These are phyloP conservation scores for Torulaspora microellipsoides DNA, from an alignment of 805 yeast genomes.

Conservation along the genomic window DNA sequence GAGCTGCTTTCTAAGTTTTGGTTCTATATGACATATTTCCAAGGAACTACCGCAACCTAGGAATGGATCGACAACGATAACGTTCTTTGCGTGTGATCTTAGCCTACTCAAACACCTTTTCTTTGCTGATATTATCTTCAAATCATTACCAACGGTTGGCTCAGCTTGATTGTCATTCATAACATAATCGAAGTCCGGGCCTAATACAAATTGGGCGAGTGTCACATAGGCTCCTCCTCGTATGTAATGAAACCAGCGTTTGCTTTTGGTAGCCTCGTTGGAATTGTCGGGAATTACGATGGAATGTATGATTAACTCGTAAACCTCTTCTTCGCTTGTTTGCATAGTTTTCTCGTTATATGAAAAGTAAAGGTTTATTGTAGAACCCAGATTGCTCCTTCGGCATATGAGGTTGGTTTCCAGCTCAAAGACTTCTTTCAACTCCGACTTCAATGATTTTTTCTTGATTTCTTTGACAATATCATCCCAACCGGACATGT, in stretches of 20 bases:
- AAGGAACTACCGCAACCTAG: background rate
- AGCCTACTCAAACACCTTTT: slow-evolving; percentile 3
- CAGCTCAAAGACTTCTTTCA: background rate
- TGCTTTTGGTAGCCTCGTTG: background rate
- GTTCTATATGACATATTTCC: slow-evolving; percentile 3
- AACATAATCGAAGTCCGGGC: slow-evolving; percentile 4
- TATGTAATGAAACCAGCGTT: slow-evolving; percentile 3
- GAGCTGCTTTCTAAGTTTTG: slow-evolving; percentile 1
- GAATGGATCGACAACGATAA: slow-evolving; percentile 2
- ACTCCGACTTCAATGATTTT: background rate
- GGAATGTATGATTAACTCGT: slow-evolving; percentile 1
- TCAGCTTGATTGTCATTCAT: slow-evolving; percentile 4
- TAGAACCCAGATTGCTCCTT: background rate
- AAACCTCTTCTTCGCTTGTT: background rate
- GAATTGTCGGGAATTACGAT: background rate
- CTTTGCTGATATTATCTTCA: slow-evolving; percentile 4
- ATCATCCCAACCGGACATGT: slow-evolving; percentile 1
- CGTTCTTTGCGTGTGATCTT: slow-evolving; percentile 4
- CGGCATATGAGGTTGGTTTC: background rate
- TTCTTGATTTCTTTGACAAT: background rate
- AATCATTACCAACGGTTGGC: slow-evolving; percentile 5
- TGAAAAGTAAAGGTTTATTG: background rate
- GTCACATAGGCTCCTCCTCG: slow-evolving; percentile 1
- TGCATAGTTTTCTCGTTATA: background rate
- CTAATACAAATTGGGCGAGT: slow-evolving; percentile 1